Evolutionary conservation across 1,284 basidiomycete species (phyloP).

Genomic region (Phlebopus sp.): DNA sequence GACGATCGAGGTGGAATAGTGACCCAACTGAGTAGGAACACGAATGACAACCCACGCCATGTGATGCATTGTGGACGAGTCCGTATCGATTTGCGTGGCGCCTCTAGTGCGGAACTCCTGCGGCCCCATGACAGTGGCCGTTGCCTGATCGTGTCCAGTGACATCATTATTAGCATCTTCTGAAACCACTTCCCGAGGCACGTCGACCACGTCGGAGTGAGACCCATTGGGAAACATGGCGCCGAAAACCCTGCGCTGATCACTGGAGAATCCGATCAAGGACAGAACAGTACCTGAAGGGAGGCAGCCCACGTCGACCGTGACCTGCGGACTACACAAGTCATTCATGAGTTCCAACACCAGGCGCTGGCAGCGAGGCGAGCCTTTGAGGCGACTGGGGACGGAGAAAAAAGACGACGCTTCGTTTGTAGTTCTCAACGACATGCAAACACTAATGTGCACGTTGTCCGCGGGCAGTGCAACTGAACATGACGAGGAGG

Average conservation of each 20-base stretch:
- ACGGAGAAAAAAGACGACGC: neutral
- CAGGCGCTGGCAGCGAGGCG: neutral
- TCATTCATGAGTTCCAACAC: neutral
- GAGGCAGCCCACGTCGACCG: neutral
- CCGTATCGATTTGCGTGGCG: no score
- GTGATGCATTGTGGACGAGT: no score
- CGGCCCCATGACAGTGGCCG: no score
- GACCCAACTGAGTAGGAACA: no score
- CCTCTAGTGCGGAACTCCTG: no score
- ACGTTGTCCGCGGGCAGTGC: slow-evolving; percentile 2
- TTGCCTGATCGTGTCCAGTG: no score
- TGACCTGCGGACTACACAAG: neutral
- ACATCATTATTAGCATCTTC: neutral
- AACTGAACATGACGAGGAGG: neutral
- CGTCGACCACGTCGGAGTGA: neutral
- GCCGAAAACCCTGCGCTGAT: neutral
- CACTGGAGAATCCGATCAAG: neutral
- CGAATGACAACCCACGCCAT: no score
- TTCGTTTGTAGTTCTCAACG: neutral
- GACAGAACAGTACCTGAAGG: neutral
- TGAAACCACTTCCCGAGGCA: neutral
- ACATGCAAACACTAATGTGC: neutral
- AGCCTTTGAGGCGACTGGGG: neutral
- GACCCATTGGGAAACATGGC: neutral
- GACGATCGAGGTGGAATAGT: no score